Evolutionary conservation across 257 asterid genomes (phyloP).

Genomic region (Gynochthodes officinalis): DNA sequence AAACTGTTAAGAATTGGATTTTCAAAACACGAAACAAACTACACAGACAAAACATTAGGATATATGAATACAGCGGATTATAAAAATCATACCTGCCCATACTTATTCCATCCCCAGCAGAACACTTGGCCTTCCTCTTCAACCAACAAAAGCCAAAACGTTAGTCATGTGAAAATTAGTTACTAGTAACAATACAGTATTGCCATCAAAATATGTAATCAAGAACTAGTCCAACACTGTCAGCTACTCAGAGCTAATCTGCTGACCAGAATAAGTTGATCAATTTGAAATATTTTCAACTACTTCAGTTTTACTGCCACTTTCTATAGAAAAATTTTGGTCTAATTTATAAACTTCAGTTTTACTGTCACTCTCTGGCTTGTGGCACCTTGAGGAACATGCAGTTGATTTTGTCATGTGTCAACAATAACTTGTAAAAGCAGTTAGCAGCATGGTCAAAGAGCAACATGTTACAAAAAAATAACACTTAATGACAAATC

Average conservation of each 20-base stretch:
- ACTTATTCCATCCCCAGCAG: conserved; percentile 99
- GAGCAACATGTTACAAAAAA: background rate
- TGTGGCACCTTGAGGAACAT: no score
- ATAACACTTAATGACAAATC: no score
- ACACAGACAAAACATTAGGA: background rate
- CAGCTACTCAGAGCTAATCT: background rate
- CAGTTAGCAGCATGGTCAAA: background rate
- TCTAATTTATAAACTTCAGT: background rate
- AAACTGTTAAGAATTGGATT: background rate
- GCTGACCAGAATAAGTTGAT: background rate
- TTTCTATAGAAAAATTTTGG: background rate
- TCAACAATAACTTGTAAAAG: no score
- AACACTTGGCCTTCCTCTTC: conserved; percentile 75
- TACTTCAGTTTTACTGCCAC: background rate
- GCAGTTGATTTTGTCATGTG: background rate
- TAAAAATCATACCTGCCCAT: conserved; percentile 80
- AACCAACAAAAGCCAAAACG: conserved; percentile 15
- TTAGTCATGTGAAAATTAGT: conserved; percentile 18
- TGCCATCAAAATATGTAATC: background rate
- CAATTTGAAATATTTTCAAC: background rate
- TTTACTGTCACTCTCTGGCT: no score
- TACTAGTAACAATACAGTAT: background rate
- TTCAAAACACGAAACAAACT: background rate
- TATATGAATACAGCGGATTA: background rate
- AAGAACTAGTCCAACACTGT: background rate